A percentile compares a stretch with the other conserved stretches of the same genome.
phyloP scores from a whole-genome alignment of 164 flowering plant species.

The Nelumbo lutea region DNA sequence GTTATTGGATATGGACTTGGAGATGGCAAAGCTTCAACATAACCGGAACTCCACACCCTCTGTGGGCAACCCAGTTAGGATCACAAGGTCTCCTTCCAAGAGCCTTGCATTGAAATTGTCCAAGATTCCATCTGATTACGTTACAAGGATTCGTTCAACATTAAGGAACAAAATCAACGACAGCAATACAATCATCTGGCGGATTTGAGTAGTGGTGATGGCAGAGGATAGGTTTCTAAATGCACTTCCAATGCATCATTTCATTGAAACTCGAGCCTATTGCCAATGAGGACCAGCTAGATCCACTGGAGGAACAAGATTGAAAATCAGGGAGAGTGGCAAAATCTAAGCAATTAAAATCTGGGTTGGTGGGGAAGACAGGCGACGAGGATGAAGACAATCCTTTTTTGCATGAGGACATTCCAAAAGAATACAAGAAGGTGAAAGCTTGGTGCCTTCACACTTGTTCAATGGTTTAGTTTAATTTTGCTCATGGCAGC shows the following conservation, averaged over 20 bases:
- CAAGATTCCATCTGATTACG: slow-evolving; percentile 18
- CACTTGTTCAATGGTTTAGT: slow-evolving; percentile 45
- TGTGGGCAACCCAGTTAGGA: slow-evolving; percentile 22
- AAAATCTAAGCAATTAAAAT: slow-evolving; percentile 23
- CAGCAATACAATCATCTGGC: too few relatives aligned
- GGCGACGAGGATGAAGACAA: slow-evolving; percentile 43
- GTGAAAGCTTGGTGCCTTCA: slow-evolving; percentile 18
- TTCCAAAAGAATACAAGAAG: slow-evolving; percentile 41
- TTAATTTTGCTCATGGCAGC: slow-evolving; percentile 37
- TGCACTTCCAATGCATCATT: slow-evolving; percentile 32
- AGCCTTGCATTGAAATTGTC: slow-evolving; percentile 12
- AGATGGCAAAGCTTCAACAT: slow-evolving; percentile 15
- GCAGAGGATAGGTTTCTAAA: slow-evolving; percentile 11
- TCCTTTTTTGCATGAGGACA: slow-evolving; percentile 41
- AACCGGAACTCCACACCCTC: slow-evolving; percentile 4
- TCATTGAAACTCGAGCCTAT: slow-evolving; percentile 19
- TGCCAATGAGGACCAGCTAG: slow-evolving; percentile 36
- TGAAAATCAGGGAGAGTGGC: slow-evolving; percentile 13
- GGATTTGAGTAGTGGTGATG: too few relatives aligned
- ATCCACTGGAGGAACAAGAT: slow-evolving; percentile 23
- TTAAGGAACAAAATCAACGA: slow-evolving; percentile 2
- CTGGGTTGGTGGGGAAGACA: slow-evolving; percentile 15
- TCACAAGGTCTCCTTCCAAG: slow-evolving; percentile 34
- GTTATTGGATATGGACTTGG: slow-evolving; percentile 13
- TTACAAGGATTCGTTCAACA: slow-evolving; percentile 13